These are phyloP conservation scores for Cercis canadensis DNA, from an alignment of 306 rosid species.

Conservation along the genomic window DNA sequence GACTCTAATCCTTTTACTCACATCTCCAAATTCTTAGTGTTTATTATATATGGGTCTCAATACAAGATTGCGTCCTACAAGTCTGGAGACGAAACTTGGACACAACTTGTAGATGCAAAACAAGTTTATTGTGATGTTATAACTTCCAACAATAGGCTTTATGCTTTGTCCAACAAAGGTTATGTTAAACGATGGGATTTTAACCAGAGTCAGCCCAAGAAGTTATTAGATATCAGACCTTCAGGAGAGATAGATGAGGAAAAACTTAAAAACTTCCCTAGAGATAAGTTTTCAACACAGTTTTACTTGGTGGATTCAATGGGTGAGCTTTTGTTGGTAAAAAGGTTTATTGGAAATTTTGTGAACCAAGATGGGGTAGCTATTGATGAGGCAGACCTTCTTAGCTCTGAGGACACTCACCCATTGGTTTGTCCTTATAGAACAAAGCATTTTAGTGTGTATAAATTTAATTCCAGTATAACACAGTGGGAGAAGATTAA, in stretches of 20 bases:
- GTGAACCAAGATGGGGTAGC: neutral
- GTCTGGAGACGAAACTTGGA: slow-evolving; percentile 4
- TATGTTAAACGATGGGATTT: slow-evolving; percentile 18
- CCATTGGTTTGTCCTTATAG: neutral
- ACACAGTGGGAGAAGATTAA: slow-evolving; percentile 23
- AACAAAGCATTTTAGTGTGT: slow-evolving; percentile 17
- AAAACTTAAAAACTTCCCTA: neutral
- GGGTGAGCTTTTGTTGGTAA: slow-evolving; percentile 18
- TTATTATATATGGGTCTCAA: neutral
- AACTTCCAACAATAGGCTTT: neutral
- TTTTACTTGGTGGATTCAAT: slow-evolving; percentile 25
- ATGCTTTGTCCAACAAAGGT: neutral
- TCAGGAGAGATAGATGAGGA: too few relatives aligned
- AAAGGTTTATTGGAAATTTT: neutral
- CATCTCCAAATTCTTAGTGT: neutral
- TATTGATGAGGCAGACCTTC: too few relatives aligned
- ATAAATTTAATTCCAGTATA: neutral
- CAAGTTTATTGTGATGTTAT: neutral
- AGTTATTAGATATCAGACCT: neutral
- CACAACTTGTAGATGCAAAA: neutral
- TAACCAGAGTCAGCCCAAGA: neutral
- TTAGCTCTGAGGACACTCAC: neutral
- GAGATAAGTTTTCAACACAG: too few relatives aligned
- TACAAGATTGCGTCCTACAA: neutral
- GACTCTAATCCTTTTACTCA: too few relatives aligned